phyloP scores from a whole-genome alignment of 306 rosid species.

The Pyrus communis region DNA sequence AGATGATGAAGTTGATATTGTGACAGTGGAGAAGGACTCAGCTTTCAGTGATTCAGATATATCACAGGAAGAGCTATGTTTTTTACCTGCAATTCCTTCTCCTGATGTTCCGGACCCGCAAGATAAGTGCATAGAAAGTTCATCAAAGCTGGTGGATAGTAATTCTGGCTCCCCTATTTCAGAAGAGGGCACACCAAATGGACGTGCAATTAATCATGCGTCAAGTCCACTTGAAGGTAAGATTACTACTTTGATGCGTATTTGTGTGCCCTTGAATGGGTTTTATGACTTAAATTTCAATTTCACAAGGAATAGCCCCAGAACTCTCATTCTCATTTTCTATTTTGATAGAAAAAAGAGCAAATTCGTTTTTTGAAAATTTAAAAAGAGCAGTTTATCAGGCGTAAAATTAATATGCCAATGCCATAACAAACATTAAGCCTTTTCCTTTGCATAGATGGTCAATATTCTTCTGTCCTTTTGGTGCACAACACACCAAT shows the following conservation, averaged over 20 bases:
- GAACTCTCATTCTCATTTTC: neutral
- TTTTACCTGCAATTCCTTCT: constrained; percentile 75
- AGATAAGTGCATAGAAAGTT: constrained; percentile 63
- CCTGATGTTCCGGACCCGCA: constrained; percentile 62
- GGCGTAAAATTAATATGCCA: neutral
- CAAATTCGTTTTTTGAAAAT: neutral
- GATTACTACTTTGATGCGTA: neutral
- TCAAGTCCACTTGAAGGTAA: constrained; percentile 86
- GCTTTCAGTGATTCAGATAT: constrained; percentile 86
- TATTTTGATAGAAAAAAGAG: neutral
- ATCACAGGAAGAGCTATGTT: constrained; percentile 84
- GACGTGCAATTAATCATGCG: constrained; percentile 48
- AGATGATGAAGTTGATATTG: constrained; percentile 86
- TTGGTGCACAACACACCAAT: neutral
- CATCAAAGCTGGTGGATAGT: constrained; percentile 63
- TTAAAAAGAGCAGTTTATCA: neutral
- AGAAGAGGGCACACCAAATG: constrained; percentile 79
- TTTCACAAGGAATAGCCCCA: neutral
- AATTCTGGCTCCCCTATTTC: constrained; percentile 90
- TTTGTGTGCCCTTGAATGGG: neutral
- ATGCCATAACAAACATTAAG: neutral
- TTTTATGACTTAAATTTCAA: neutral
- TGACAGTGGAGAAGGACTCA: constrained; percentile 64
- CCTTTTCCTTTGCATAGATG: neutral
- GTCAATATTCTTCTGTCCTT: neutral